These are phyloP conservation scores for Fusarium sp. DNA, from an alignment of 2,329 filamentous ascomycete genomes.

Conservation along the genomic window DNA sequence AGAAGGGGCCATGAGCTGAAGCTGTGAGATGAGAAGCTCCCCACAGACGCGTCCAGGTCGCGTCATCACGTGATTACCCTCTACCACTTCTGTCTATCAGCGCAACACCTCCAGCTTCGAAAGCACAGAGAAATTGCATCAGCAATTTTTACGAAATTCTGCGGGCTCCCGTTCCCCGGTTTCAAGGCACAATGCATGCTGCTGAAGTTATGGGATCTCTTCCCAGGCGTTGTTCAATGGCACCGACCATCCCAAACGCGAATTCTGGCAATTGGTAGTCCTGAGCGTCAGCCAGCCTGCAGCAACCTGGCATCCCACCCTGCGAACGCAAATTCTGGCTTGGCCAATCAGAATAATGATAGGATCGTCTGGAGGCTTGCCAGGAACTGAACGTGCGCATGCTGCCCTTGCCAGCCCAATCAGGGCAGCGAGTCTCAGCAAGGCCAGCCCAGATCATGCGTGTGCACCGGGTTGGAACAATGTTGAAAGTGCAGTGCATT, in stretches of 20 bases:
- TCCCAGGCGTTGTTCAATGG: neutral
- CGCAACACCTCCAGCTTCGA: neutral
- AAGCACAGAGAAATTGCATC: neutral
- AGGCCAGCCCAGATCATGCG: neutral
- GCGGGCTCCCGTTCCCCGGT: neutral
- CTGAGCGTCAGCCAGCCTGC: neutral
- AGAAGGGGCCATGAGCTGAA: constrained; percentile 38
- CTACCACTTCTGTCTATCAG: neutral
- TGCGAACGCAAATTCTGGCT: neutral
- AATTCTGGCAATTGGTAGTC: neutral
- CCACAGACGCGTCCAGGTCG: constrained; percentile 42
- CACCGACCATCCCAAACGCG: neutral
- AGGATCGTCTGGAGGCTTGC: neutral
- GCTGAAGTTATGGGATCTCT: neutral
- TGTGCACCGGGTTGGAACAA: neutral
- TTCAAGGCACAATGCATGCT: neutral
- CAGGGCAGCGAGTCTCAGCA: neutral
- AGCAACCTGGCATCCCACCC: neutral
- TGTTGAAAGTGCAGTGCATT: neutral
- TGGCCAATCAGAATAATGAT: neutral
- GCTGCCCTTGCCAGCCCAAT: neutral
- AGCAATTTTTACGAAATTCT: neutral
- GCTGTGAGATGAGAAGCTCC: constrained; percentile 21
- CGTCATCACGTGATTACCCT: constrained; percentile 48
- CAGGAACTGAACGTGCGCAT: neutral